Evolutionary conservation across 257 asterid genomes (phyloP).

Genomic region (Penstemon eatonii): DNA sequence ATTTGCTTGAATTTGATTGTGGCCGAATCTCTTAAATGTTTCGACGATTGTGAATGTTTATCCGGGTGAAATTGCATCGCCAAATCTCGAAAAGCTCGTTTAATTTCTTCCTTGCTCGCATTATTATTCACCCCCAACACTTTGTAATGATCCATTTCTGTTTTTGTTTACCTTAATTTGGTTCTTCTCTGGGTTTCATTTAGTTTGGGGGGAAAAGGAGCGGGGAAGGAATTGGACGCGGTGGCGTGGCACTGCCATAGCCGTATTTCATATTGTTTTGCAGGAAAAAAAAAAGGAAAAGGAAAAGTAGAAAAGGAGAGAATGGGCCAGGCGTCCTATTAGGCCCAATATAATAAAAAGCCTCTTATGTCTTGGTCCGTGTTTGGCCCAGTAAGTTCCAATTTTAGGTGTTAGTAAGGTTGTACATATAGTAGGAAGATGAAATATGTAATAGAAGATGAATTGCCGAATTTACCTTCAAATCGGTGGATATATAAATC

Average conservation of each 20-base stretch:
- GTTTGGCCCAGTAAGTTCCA: too few relatives aligned
- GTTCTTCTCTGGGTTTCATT: not conserved
- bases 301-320: too few relatives aligned
- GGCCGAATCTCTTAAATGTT: constrained; percentile 49
- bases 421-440: too few relatives aligned
- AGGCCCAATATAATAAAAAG: too few relatives aligned
- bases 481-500: too few relatives aligned
- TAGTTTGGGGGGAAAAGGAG: constrained; percentile 21
- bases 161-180: not conserved
- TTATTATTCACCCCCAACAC: constrained; percentile 53
- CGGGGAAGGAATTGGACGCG: constrained; percentile 23
- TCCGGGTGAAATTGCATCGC: constrained; percentile 94
- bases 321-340: too few relatives aligned
- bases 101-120: constrained; percentile 85
- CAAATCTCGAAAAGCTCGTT: constrained; percentile 70
- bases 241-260: constrained; percentile 45
- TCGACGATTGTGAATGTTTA: constrained; percentile 73
- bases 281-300: too few relatives aligned
- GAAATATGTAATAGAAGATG: too few relatives aligned
- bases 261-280: constrained; percentile 13
- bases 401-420: too few relatives aligned
- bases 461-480: too few relatives aligned
- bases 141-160: constrained; percentile 74
- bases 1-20: constrained; percentile 70
- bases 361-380: too few relatives aligned